Evolutionary conservation across 169 alveolate species (phyloP).

Genomic region (Cytauxzoon felis): DNA sequence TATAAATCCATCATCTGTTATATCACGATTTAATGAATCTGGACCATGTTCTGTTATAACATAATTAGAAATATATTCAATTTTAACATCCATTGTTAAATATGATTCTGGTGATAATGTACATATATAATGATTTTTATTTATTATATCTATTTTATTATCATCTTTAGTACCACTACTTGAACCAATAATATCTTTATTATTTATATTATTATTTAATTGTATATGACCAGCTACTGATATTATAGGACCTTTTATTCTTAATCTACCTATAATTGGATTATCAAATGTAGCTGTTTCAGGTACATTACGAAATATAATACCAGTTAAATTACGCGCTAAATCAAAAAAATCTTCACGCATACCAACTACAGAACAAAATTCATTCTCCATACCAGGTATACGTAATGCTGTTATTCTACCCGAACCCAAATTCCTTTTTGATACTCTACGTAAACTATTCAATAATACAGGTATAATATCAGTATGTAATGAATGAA

Average conservation of each 20-base stretch:
- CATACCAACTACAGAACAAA: constrained; percentile 71
- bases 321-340: constrained; percentile 67
- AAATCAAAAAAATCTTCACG: constrained; percentile 76
- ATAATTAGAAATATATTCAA: constrained; percentile 75
- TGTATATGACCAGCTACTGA: constrained; percentile 85
- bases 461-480: constrained; percentile 76
- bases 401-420: constrained; percentile 78
- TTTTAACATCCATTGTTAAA: constrained; percentile 78
- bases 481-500: constrained; percentile 78
- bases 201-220: constrained; percentile 58
- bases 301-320: constrained; percentile 76
- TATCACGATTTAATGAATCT: constrained; percentile 79
- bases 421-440: constrained; percentile 75
- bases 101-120: constrained; percentile 74
- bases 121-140: constrained; percentile 78
- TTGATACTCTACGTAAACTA: constrained; percentile 77
- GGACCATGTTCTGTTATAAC: constrained; percentile 82
- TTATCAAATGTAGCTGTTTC: constrained; percentile 70
- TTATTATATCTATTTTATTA: constrained; percentile 69
- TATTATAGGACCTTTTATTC: constrained; percentile 80
- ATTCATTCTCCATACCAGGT: constrained; percentile 76
- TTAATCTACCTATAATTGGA: constrained; percentile 67
- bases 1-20: constrained; percentile 78
- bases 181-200: constrained; percentile 55
- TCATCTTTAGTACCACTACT: constrained; percentile 60